A percentile compares a stretch with the other conserved stretches of the same genome.
These are phyloP conservation scores for Sporobolomyces phaffii DNA, from an alignment of 768 basidiomycete species.

Conservation along the genomic window DNA sequence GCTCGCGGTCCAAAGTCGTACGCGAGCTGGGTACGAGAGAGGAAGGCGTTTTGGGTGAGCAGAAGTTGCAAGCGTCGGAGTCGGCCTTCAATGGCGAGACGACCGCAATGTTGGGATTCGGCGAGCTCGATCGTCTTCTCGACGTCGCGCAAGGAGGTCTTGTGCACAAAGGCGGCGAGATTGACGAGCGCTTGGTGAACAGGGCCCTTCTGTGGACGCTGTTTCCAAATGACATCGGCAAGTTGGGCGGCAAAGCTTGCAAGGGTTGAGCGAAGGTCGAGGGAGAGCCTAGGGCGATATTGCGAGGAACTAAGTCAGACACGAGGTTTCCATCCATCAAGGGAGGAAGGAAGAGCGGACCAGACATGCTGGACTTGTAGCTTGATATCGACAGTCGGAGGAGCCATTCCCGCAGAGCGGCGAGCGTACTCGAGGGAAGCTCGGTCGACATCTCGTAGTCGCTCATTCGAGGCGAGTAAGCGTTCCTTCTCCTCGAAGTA, in stretches of 20 bases:
- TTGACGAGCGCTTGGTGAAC: not conserved
- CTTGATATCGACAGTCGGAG: slow-evolving; percentile 55
- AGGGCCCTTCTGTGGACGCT: not conserved
- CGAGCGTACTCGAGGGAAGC: slow-evolving; percentile 55
- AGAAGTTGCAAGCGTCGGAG: not conserved
- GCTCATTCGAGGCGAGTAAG: slow-evolving; percentile 40
- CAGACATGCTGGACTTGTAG: not conserved
- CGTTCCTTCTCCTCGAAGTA: slow-evolving; percentile 52
- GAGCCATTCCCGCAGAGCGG: slow-evolving; percentile 56
- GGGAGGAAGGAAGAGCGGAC: not conserved
- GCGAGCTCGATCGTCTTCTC: not conserved
- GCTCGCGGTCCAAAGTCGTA: not conserved
- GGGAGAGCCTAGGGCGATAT: slow-evolving; percentile 54
- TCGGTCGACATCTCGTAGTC: slow-evolving; percentile 50
- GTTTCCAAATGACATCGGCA: not conserved
- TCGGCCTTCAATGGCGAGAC: not conserved
- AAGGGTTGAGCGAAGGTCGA: slow-evolving; percentile 56
- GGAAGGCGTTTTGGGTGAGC: not conserved
- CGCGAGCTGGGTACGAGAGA: not conserved
- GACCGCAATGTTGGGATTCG: not conserved
- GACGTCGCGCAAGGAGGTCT: not conserved
- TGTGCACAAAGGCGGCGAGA: not conserved
- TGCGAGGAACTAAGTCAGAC: slow-evolving; percentile 59
- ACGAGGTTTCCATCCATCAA: not conserved
- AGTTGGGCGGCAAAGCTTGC: slow-evolving; percentile 40